phyloP scores from a whole-genome alignment of 441 rosid species.

The Gossypium schwendimanii region DNA sequence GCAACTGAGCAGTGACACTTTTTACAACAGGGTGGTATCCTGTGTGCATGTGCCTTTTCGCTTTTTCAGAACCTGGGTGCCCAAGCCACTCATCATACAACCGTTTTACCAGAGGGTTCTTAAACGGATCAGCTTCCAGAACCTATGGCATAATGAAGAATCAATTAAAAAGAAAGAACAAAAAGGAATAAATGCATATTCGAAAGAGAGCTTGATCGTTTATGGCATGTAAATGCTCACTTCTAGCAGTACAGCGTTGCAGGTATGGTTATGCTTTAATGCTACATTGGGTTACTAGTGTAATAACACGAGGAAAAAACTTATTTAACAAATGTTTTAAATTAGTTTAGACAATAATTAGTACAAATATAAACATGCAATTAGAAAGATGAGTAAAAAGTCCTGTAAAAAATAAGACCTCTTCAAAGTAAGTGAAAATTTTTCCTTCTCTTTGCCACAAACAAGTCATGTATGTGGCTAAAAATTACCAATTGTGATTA shows the following conservation, averaged over 20 bases:
- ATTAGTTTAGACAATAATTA: no score
- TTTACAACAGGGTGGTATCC: conserved; percentile 76
- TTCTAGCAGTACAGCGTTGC: background rate
- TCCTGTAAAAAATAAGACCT: no score
- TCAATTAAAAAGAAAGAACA: background rate
- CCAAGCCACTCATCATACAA: conserved; percentile 79
- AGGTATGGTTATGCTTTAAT: background rate
- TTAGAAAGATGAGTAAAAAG: no score
- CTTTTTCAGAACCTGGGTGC: conserved; percentile 71
- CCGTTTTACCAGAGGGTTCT: conserved; percentile 58
- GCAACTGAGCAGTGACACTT: conserved; percentile 61
- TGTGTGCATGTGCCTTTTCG: conserved; percentile 63
- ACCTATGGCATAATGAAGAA: conserved; percentile 32
- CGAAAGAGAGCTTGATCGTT: background rate
- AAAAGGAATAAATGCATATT: background rate
- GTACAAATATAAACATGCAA: no score
- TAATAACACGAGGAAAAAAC: no score
- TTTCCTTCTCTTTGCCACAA: no score
- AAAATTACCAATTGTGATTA: no score
- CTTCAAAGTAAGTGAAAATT: no score
- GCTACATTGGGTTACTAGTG: no score
- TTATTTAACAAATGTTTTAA: no score
- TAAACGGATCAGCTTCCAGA: conserved; percentile 56
- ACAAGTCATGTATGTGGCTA: no score
- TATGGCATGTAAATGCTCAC: background rate